Conservation (phyloP, 1,284 basidiomycete species). For the Leccinum griseonigrum region DNA sequence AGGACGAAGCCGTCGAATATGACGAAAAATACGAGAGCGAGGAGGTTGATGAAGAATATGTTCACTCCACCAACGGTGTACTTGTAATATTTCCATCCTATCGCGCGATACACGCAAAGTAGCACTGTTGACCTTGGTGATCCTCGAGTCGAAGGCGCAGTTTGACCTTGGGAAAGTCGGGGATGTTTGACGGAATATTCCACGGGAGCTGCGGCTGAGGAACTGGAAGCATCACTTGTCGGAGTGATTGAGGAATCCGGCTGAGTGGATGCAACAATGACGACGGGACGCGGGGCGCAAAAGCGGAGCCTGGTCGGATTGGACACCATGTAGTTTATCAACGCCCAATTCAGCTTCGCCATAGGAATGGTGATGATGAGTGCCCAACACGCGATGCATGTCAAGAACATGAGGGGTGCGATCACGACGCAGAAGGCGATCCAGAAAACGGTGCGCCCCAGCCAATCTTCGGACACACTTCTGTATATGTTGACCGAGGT, state of each 20-base stretch:
- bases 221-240: slow-evolving; percentile 16
- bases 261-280: slow-evolving; percentile 45
- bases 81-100: slow-evolving; percentile 96
- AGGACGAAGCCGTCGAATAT: slow-evolving; percentile 92
- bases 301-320: slow-evolving; percentile 90
- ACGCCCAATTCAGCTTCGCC: slow-evolving; percentile 95
- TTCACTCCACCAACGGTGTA: slow-evolving; percentile 99
- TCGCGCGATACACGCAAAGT: slow-evolving; percentile 92
- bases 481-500: slow-evolving; percentile 36
- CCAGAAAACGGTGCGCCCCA: slow-evolving; percentile 84
- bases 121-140: slow-evolving; percentile 80
- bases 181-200: slow-evolving; percentile 56
- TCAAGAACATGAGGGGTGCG: slow-evolving; percentile 84
- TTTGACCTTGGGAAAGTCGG: slow-evolving; percentile 65
- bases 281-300: slow-evolving; percentile 69
- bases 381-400: slow-evolving; percentile 90
- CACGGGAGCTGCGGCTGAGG: slow-evolving; percentile 25
- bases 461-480: slow-evolving; percentile 42
- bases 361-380: slow-evolving; percentile 95
- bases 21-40: slow-evolving; percentile 93
- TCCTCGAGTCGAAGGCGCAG: slow-evolving; percentile 66
- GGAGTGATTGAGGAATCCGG: slow-evolving; percentile 22
- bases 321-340: slow-evolving; percentile 80
- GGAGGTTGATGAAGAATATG: slow-evolving; percentile 96
- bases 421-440: slow-evolving; percentile 72